These are phyloP conservation scores for Pseudocercospora pini-densiflorae DNA, from an alignment of 2,329 filamentous ascomycete genomes.

Conservation along the genomic window DNA sequence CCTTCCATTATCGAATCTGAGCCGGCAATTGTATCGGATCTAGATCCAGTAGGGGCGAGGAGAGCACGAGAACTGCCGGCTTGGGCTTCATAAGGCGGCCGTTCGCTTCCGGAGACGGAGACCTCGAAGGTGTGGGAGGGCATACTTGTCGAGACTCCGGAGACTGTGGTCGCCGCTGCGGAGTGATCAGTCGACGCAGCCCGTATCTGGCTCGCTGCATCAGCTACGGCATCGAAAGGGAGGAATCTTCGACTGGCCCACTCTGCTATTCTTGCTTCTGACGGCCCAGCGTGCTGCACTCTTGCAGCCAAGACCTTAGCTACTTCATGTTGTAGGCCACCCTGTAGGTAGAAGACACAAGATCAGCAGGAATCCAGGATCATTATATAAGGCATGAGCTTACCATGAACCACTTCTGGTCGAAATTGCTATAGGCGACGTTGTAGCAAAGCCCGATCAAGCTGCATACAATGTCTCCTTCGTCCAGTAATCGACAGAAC, in stretches of 20 bases:
- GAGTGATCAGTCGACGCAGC: neutral
- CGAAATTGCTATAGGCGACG: constrained; percentile 2
- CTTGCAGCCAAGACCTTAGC: neutral
- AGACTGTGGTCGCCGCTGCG: neutral
- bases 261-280: neutral
- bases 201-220: neutral
- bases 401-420: constrained; percentile 9
- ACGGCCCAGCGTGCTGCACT: neutral
- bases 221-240: neutral
- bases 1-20: neutral
- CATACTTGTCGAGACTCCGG: neutral
- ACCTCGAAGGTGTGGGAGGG: neutral
- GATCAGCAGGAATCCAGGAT: too few species aligned
- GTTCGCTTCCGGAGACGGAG: neutral
- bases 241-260: constrained; percentile 1
- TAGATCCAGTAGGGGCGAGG: neutral
- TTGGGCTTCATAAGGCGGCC: neutral
- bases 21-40: neutral
- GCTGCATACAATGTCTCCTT: constrained; percentile 7
- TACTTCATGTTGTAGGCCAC: constrained; percentile 2
- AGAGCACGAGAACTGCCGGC: neutral
- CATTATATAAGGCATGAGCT: neutral
- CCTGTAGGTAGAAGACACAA: neutral
- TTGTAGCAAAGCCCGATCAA: constrained; percentile 9
- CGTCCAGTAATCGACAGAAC: constrained; percentile 6